A percentile compares a stretch with the other conserved stretches of the same genome.
Evolutionary conservation across 306 rosid genomes (phyloP).

Genomic region (Biancaea sappan): DNA sequence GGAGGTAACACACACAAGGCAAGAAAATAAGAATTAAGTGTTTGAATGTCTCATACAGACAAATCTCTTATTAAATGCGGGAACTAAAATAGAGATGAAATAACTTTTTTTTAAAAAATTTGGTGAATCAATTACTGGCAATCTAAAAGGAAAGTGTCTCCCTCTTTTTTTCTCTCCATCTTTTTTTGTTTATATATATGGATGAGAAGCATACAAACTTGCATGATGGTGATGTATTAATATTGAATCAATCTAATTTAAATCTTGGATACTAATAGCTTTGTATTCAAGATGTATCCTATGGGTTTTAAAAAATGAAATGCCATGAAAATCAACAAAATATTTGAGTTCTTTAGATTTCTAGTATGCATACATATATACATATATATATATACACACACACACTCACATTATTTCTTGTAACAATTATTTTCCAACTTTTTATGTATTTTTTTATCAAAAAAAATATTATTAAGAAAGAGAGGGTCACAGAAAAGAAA

Average conservation of each 20-base stretch:
- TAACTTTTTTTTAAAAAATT: neutral
- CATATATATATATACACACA: no score
- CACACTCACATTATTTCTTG: neutral
- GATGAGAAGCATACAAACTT: neutral
- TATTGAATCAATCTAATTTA: neutral
- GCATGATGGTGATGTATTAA: neutral
- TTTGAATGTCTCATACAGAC: no score
- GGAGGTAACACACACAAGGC: no score
- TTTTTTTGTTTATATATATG: no score
- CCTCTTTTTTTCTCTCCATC: no score
- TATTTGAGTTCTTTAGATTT: neutral
- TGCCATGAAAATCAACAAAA: neutral
- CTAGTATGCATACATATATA: neutral
- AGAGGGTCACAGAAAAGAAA: no score
- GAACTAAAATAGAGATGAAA: neutral
- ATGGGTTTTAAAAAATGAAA: neutral
- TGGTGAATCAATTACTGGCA: neutral
- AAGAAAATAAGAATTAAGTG: neutral
- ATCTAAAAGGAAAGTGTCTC: neutral
- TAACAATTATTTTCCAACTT: neutral
- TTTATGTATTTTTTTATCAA: no score
- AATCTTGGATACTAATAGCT: neutral
- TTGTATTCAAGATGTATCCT: slow-evolving; percentile 4
- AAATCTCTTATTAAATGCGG: neutral
- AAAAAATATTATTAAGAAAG: no score